Percentiles rank a stretch among this genome's conserved stretches.
These are phyloP conservation scores for Beauveria caledonica DNA, from an alignment of 2,329 filamentous ascomycete genomes.

Conservation along the genomic window DNA sequence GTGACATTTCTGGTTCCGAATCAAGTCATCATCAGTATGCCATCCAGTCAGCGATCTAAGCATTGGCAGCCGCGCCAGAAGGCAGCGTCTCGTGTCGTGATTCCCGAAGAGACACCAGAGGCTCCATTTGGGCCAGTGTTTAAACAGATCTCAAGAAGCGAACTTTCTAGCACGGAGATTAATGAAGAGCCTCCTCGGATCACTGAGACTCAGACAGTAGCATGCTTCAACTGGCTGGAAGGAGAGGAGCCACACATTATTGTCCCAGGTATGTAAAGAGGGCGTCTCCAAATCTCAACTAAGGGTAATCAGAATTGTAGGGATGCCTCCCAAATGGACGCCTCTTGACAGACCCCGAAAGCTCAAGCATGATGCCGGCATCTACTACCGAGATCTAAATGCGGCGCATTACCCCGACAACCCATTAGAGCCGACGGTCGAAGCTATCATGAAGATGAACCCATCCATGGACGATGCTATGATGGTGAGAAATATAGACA, in stretches of 20 bases:
- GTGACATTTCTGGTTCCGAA: too few relatives aligned
- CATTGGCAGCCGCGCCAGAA: neutral
- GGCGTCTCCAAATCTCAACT: neutral
- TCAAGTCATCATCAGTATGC: neutral
- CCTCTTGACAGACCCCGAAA: slow-evolving; percentile 6
- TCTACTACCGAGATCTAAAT: slow-evolving; percentile 47
- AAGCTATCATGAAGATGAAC: slow-evolving; percentile 25
- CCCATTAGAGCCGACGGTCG: slow-evolving; percentile 42
- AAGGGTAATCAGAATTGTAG: neutral
- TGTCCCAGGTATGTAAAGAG: neutral
- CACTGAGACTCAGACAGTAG: neutral
- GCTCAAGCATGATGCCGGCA: slow-evolving; percentile 36
- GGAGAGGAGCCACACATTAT: neutral
- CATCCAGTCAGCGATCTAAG: neutral
- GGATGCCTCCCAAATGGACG: neutral
- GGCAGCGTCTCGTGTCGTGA: neutral
- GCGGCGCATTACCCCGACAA: slow-evolving; percentile 40
- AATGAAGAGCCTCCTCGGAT: neutral
- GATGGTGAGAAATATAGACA: too few relatives aligned
- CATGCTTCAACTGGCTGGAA: neutral
- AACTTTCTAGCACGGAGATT: neutral
- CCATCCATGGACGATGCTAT: too few relatives aligned
- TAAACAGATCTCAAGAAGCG: neutral
- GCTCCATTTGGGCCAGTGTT: neutral
- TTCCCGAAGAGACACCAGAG: neutral